Percentiles rank a stretch among this genome's conserved stretches.
Conservation (phyloP, 495 filamentous ascomycete species). For the Aspergillus bertholletiae region DNA sequence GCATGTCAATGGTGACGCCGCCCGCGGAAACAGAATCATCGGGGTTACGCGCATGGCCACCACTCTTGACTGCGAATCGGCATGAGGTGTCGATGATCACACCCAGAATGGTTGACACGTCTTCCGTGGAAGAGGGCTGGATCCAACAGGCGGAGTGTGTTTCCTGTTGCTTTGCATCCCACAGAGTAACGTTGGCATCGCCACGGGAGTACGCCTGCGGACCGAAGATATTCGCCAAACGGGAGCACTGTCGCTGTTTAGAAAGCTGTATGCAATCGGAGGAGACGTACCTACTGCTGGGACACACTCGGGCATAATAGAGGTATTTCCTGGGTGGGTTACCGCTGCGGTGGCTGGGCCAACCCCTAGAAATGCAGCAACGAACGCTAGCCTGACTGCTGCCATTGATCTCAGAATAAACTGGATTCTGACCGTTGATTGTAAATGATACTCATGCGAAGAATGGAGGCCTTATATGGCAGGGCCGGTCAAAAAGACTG, state of each 20-base stretch:
- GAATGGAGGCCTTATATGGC: too few relatives aligned
- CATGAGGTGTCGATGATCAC: conserved; percentile 5
- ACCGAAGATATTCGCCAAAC: not conserved
- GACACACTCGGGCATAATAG: not conserved
- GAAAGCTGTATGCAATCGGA: not conserved
- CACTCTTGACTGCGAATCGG: conserved; percentile 39
- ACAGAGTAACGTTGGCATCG: conserved; percentile 1
- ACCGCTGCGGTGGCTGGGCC: too few relatives aligned
- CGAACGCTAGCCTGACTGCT: too few relatives aligned
- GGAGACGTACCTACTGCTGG: not conserved
- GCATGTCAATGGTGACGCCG: conserved; percentile 46
- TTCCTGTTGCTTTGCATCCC: conserved; percentile 10
- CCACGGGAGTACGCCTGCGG: not conserved
- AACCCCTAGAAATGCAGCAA: too few relatives aligned
- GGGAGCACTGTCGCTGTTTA: not conserved
- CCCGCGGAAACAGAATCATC: conserved; percentile 17
- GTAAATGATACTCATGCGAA: too few relatives aligned
- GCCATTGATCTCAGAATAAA: too few relatives aligned
- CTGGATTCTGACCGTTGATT: too few relatives aligned
- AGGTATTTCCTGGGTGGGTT: too few relatives aligned
- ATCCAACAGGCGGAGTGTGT: conserved; percentile 3
- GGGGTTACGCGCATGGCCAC: conserved; percentile 28
- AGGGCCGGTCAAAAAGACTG: too few relatives aligned
- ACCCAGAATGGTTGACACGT: not conserved
- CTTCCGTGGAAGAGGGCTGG: not conserved